Evolutionary conservation across 148 eudicot genomes (phyloP), one percentile per base, ranked within the genome.

Genomic region (Persicaria tinctoria): DNA sequence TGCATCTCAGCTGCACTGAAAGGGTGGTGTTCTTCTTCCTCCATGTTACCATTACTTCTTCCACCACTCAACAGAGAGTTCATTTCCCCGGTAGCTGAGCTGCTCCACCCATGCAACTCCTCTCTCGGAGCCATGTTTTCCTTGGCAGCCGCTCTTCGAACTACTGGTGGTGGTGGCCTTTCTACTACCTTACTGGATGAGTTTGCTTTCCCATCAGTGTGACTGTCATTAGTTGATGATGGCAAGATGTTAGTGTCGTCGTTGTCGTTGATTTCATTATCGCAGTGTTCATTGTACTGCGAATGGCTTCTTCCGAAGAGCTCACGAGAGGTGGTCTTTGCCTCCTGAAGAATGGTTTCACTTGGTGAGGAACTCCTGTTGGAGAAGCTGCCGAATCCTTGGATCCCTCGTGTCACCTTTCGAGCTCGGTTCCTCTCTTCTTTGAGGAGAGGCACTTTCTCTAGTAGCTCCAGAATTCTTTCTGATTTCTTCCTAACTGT

Each of bases 351-450:
- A 78, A 84, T 59, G 41, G 63, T 78, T 73, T 82, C 76, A 4
- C 68, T 77, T 66, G 51, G n/a, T 47, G 90, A 85, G 32, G 83
- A 73, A 80, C 56, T 75, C 50, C 82, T 80, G 4, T 56, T 80
- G 74, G 77, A 23, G 80, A 95, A 95, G 84, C 97, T 95, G 2
- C 99, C 99, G 69, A 95, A 95, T 20, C 99, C 99, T 87, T 90
- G 75, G 50, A 95, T 95, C 27, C 87, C 99, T 82, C 93, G 88
- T 12, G 87, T 83, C 45, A 92, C 68, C 51, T 88, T 92, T 73
- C 99, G 77, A 11, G 99, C 96, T 74, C 85, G 81, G 50, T 84
- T 78, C 70, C 97, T 85, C 63, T 95, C 99, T 88, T 92, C 92
- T 82, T 90, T 92, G 3, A 87, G 82, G 49, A 90, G 80, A 68